phyloP scores from a whole-genome alignment of 768 basidiomycete species.

The Trametopsis cervina region DNA sequence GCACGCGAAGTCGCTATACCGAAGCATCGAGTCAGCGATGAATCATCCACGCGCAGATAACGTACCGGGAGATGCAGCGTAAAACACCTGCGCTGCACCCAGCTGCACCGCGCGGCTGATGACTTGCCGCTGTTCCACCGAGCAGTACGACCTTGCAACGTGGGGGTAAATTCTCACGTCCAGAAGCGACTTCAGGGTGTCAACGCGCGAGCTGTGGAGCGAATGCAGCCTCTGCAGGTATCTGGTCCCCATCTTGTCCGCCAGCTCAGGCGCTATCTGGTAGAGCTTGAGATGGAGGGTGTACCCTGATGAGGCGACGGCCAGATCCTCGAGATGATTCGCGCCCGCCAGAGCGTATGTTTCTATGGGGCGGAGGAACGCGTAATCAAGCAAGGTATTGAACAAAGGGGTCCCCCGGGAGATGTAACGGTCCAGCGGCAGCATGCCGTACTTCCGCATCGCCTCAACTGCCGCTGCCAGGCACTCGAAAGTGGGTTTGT shows the following conservation, averaged over 20 bases:
- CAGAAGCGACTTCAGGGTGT: background rate
- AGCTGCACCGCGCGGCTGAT: background rate
- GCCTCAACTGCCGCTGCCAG: background rate
- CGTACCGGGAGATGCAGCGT: background rate
- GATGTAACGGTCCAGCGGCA: background rate
- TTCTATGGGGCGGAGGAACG: background rate
- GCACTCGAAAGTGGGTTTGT: background rate
- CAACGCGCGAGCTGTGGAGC: background rate
- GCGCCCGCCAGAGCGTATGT: background rate
- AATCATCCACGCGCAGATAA: background rate
- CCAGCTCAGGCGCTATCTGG: background rate
- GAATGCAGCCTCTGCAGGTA: background rate
- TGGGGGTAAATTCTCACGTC: background rate
- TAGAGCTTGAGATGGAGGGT: background rate
- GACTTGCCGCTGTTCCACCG: background rate
- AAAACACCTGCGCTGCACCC: background rate
- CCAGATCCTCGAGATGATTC: background rate
- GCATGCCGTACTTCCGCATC: background rate
- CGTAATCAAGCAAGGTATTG: background rate
- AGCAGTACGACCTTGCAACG: background rate
- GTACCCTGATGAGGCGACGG: background rate
- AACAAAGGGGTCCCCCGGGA: background rate
- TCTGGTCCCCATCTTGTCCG: background rate
- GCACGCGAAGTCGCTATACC: no score
- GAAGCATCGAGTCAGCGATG: background rate